Base-by-base conservation (phyloP, 129 eudicot genomes). In the Sambucus nigra region DNA sequence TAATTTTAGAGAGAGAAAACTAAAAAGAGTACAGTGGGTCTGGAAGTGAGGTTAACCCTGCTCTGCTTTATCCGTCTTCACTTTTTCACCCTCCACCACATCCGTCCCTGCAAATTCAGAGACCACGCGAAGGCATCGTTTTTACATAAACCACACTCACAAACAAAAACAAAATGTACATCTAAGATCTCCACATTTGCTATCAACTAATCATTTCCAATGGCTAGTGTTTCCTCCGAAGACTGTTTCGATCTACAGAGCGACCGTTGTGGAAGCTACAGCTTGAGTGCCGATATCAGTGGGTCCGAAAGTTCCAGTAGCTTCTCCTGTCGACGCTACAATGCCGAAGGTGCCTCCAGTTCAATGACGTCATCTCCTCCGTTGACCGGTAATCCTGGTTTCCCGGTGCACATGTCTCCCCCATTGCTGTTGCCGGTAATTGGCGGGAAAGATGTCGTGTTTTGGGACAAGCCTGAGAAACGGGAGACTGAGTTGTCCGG, bases 221-320 rank as follows among this genome's bases (percentile, higher is more conserved):
- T 68, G 75, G 69, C 65, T 59, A 78, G 77, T 78, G 76, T 56
- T 18, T 65, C 85, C 13, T 73, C 83, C 53, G 83, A 81, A 33
- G 81, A 79, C 8, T 72, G 61, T n/a, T 61, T 54, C 32, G 83
- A 77, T 24, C 47, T 53, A 28, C 74, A 60, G 41, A 68, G 78
- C 25, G 86, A 73, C 28, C 73, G 86, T 26, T 75, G 82, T 21
- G 88, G 77, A 20, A 81, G 93, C 64, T 84, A 88, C 58, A 71
- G 86, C 44, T 59, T 82, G 42, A 84, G 95, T 48, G 95, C 98
- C 39, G 98, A 89, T 64, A 76, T 89, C 42, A 84, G 98, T 65
- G 98, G 81, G 52, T 89, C 94, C 16, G 98, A 89, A 60, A 75
- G 77, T 45, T 89, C 93, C 8, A 63, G 64, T 38, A 75, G 80